phyloP scores from a whole-genome alignment of 73 alveolate genomes.

The Tetrahymena borealis region DNA sequence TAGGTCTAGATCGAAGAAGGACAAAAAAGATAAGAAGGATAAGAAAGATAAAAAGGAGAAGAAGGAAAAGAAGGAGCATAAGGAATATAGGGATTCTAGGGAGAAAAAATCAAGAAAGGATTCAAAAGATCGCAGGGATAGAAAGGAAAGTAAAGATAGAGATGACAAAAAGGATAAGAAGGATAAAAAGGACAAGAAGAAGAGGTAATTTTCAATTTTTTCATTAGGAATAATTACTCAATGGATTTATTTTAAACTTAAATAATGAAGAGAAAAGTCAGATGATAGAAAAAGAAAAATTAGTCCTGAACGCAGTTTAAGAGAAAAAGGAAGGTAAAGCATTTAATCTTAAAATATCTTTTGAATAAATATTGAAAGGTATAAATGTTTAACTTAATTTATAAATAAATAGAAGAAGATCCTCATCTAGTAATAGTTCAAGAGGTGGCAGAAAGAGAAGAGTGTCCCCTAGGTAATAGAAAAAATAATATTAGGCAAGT shows the following conservation, averaged over 20 bases:
- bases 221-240: background rate
- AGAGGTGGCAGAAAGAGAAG: background rate
- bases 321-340: background rate
- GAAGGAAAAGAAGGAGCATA: constrained; percentile 1
- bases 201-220: background rate
- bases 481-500: background rate
- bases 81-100: background rate
- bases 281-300: background rate
- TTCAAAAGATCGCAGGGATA: background rate
- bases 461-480: background rate
- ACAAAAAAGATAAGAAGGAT: constrained; percentile 36
- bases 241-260: background rate
- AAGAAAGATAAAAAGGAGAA: constrained; percentile 28
- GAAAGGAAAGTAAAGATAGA: constrained; percentile 18
- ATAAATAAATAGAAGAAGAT: background rate
- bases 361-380: background rate
- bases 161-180: constrained; percentile 11
- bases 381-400: too few species aligned
- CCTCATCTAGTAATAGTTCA: background rate
- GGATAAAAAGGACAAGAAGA: constrained; percentile 4
- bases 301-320: background rate
- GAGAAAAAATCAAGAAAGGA: background rate
- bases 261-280: background rate
- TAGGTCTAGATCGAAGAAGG: constrained; percentile 10
- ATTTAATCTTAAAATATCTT: background rate